These are phyloP conservation scores for Stachybotrys chlorohalonatus DNA, from an alignment of 2,329 filamentous ascomycete genomes.

Conservation along the genomic window DNA sequence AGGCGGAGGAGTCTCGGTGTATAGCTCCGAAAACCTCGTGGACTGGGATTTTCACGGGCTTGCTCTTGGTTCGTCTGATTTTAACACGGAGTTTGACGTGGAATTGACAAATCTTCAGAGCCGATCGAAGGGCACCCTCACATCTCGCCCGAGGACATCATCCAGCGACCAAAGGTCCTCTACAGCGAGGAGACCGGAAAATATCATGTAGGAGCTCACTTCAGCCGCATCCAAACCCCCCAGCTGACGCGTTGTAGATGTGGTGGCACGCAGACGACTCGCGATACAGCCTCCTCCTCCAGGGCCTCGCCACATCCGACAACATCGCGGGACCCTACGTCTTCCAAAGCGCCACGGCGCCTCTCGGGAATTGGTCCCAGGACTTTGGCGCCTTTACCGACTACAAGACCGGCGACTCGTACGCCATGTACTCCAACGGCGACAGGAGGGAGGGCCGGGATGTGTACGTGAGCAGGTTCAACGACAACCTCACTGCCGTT, in stretches of 20 bases:
- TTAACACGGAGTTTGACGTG: background rate
- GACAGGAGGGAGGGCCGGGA: conserved; percentile 45
- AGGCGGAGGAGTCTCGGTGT: conserved; percentile 51
- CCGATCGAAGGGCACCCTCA: conserved; percentile 45
- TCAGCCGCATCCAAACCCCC: rapidly evolving
- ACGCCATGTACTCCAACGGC: conserved; percentile 51
- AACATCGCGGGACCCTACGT: conserved; percentile 43
- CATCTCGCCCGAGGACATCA: conserved; percentile 46
- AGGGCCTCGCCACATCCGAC: conserved; percentile 45
- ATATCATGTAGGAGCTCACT: conserved; percentile 38
- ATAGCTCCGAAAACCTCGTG: conserved; percentile 50
- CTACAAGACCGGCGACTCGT: conserved; percentile 45
- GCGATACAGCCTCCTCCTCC: conserved; percentile 45
- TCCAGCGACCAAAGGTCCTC: conserved; percentile 54
- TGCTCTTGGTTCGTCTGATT: conserved; percentile 35
- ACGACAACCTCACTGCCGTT: conserved; percentile 40
- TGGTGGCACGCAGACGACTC: conserved; percentile 54
- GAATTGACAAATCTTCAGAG: conserved; percentile 15
- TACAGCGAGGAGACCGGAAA: conserved; percentile 44
- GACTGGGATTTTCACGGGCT: conserved; percentile 50
- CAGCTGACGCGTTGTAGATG: conserved; percentile 27
- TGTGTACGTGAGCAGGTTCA: conserved; percentile 46
- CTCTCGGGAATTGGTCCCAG: conserved; percentile 54
- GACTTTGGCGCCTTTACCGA: conserved; percentile 54
- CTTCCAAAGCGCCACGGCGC: conserved; percentile 43